Conservation (phyloP, 2,329 filamentous ascomycete genomes). For the Alternaria sp. region DNA sequence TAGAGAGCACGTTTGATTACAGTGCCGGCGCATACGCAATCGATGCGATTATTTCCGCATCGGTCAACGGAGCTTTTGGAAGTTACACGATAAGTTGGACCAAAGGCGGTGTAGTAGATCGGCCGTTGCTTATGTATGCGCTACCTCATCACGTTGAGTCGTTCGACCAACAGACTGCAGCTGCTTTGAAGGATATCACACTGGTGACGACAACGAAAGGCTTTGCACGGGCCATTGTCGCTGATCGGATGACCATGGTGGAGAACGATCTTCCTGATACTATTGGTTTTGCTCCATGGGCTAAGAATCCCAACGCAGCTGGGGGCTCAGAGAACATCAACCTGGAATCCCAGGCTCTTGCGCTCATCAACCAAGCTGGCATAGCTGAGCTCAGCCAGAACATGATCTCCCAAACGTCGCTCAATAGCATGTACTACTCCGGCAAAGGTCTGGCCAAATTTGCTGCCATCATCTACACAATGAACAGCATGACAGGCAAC, state of each 20-base stretch:
- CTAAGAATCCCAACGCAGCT: constrained; percentile 56
- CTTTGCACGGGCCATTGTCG: constrained; percentile 70
- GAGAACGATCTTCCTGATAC: constrained; percentile 73
- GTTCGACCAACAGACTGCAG: constrained; percentile 68
- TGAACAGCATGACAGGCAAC: constrained; percentile 67
- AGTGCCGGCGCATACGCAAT: constrained; percentile 79
- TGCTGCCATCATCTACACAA: constrained; percentile 56
- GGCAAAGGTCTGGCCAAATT: constrained; percentile 64
- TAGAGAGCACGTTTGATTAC: constrained; percentile 77
- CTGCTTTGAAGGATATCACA: constrained; percentile 61
- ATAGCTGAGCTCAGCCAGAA: constrained; percentile 77
- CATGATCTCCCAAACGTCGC: constrained; percentile 74
- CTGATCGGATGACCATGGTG: constrained; percentile 68
- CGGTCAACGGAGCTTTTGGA: constrained; percentile 58
- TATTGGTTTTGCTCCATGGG: constrained; percentile 85
- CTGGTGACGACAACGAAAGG: constrained; percentile 90
- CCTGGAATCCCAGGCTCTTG: constrained; percentile 62
- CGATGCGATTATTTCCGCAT: constrained; percentile 63
- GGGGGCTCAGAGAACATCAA: constrained; percentile 45
- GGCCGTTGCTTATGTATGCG: constrained; percentile 82
- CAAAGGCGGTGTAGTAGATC: constrained; percentile 68
- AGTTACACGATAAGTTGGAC: constrained; percentile 77
- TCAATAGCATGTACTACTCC: constrained; percentile 94
- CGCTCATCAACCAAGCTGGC: constrained; percentile 68
- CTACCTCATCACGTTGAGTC: constrained; percentile 85